These are phyloP conservation scores for Coemansia sp. DNA, from an alignment of 192 early-diverging fungal genomes.

Conservation along the genomic window DNA sequence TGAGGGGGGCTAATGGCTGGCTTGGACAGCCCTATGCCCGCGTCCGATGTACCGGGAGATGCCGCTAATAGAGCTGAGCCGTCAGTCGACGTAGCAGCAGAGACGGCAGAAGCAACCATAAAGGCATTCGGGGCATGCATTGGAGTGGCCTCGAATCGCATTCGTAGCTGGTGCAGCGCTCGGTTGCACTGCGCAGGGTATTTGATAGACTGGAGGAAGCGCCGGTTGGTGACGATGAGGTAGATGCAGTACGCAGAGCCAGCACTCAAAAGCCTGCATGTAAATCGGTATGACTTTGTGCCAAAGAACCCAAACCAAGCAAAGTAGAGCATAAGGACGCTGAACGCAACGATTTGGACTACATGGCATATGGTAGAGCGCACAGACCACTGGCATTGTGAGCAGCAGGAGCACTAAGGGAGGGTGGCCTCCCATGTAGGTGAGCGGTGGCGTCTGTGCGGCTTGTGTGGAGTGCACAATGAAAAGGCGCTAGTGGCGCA, in stretches of 20 bases:
- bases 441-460: not conserved
- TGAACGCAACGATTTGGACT: slow-evolving; percentile 47
- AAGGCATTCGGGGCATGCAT: slow-evolving; percentile 20
- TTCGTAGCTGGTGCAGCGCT: slow-evolving; percentile 50
- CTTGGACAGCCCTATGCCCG: not conserved
- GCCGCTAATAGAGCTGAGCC: not conserved
- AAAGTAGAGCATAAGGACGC: slow-evolving; percentile 51
- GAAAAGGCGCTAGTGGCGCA: not conserved
- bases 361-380: not conserved
- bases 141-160: slow-evolving; percentile 51
- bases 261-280: slow-evolving; percentile 49
- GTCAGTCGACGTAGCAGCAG: slow-evolving; percentile 3
- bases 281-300: slow-evolving; percentile 40
- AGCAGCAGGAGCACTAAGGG: not conserved
- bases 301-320: slow-evolving; percentile 54
- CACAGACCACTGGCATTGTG: not conserved
- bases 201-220: slow-evolving; percentile 50
- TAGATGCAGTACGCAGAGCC: slow-evolving; percentile 55
- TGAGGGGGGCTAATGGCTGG: not conserved
- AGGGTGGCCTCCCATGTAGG: not conserved
- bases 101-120: slow-evolving; percentile 8
- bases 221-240: slow-evolving; percentile 46
- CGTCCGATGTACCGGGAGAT: not conserved
- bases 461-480: not conserved
- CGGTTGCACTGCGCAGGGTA: slow-evolving; percentile 54